Evolutionary conservation across 257 asterid genomes (phyloP), one percentile per base, ranked within the genome.

Genomic region (Nicotiana tomentosiformis): DNA sequence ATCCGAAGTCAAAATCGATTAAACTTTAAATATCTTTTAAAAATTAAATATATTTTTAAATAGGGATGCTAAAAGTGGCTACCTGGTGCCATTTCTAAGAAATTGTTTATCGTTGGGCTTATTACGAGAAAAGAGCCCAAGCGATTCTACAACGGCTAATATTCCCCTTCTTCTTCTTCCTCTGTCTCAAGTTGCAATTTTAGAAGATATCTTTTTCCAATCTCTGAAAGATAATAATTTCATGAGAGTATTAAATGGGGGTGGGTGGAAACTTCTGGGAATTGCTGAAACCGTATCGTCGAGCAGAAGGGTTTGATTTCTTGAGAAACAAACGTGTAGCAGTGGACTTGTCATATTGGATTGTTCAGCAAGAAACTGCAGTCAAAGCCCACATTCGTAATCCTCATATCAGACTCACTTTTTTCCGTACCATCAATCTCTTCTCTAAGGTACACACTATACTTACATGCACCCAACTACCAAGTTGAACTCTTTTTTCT

Each of bases 241-340:
- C 17, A 69, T 39, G 57, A 39, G 32, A 70, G 37, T 68, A 35
- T 23, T 26, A 85, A 62, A 96, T 94, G 99, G 99, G 99, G 2
- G 89, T 94, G 3, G 98, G 97, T 67, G 98, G 98, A 43, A 82
- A 91, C 82, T 96, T 96, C 91, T 96, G 99, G 99, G 99, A 96
- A 89, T 89, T 94, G 86, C 94, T 96, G 8, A 96, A 94, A 82
- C 98, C 98, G 66, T 88, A 90, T 66, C 94, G 93, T 60, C 87
- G 89, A 61, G 82, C 66, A 49, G 95, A 94, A 87, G 97, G 94
- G 8, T 94, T 90, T 77, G 94, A 91, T 78, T 96, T 92, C 92
- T 90, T 96, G 97, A 96, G 97, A 88, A 90, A 96, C 90, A 96
- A 93, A 84, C 88, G 97, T 77, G 99, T 96, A 1, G 98, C 99